Conservation (phyloP, 306 rosid species). For the Hippophae gyantsensis region DNA sequence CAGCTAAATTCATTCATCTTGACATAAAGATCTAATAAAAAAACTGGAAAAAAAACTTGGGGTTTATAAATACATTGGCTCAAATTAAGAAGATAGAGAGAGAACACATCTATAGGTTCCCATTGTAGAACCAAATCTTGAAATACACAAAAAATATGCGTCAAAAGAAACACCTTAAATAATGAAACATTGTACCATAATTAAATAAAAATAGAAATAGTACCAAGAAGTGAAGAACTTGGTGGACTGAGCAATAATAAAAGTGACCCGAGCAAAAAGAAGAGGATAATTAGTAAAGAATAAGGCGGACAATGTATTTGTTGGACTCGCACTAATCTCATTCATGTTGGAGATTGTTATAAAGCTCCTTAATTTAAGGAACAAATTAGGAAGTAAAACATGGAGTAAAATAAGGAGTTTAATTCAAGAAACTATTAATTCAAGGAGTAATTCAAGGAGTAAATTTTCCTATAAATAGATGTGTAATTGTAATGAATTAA, state of each 20-base stretch:
- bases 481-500: no score
- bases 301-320: constrained; percentile 22
- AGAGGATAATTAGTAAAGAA: constrained; percentile 65
- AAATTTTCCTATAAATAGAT: no score
- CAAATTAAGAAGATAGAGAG: background rate
- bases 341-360: no score
- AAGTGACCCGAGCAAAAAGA: constrained; percentile 51
- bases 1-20: background rate
- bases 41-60: background rate
- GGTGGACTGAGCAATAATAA: constrained; percentile 51
- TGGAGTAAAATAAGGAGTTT: no score
- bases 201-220: background rate
- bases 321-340: no score
- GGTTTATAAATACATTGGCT: background rate
- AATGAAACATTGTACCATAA: background rate
- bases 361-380: no score
- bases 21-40: constrained; percentile 6
- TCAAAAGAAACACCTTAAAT: background rate
- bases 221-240: constrained; percentile 62
- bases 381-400: no score
- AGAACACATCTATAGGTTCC: background rate
- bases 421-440: no score
- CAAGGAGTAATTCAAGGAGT: no score
- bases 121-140: background rate
- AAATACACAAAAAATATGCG: background rate